Evolutionary conservation across 345 rosid species (phyloP).

Genomic region (Hibiscus tridactylites): DNA sequence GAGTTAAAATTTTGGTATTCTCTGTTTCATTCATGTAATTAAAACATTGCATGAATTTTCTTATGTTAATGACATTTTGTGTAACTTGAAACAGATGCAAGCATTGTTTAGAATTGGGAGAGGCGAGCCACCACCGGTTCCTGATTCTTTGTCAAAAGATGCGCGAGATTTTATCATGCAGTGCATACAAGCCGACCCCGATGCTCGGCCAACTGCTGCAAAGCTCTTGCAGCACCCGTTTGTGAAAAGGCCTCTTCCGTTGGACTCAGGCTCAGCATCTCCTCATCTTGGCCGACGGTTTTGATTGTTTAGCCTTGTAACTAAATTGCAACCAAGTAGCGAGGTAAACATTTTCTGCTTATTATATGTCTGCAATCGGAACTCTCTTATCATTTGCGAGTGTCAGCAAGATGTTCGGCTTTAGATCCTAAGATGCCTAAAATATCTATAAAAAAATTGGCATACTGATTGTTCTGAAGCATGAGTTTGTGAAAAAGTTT

Average conservation of each 20-base stretch:
- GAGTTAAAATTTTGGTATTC: not conserved
- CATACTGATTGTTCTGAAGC: not conserved
- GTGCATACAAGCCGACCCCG: conserved; percentile 58
- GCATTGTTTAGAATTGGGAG: conserved; percentile 62
- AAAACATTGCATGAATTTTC: not conserved
- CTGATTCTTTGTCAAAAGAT: conserved; percentile 52
- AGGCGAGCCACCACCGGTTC: conserved; percentile 60
- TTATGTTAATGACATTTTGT: conserved; percentile 4
- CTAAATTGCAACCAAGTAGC: not conserved
- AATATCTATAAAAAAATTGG: not conserved
- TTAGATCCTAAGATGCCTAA: conserved; percentile 1
- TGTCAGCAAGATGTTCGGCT: not conserved
- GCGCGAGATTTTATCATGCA: conserved; percentile 54
- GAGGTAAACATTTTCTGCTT: conserved; percentile 11
- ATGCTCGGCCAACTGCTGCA: conserved; percentile 65
- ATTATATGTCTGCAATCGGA: not conserved
- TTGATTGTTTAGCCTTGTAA: conserved; percentile 16
- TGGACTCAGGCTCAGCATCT: conserved; percentile 44
- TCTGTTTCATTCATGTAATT: not conserved
- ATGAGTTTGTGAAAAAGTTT: not conserved
- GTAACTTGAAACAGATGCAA: conserved; percentile 38
- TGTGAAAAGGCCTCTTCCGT: conserved; percentile 40
- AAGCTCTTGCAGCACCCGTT: conserved; percentile 68
- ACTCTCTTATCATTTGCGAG: not conserved
- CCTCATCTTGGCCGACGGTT: conserved; percentile 29